Evolutionary conservation across 2,329 filamentous ascomycete genomes (phyloP), one percentile per base, ranked within the genome.

Genomic region (Hymenoscyphus albidus): DNA sequence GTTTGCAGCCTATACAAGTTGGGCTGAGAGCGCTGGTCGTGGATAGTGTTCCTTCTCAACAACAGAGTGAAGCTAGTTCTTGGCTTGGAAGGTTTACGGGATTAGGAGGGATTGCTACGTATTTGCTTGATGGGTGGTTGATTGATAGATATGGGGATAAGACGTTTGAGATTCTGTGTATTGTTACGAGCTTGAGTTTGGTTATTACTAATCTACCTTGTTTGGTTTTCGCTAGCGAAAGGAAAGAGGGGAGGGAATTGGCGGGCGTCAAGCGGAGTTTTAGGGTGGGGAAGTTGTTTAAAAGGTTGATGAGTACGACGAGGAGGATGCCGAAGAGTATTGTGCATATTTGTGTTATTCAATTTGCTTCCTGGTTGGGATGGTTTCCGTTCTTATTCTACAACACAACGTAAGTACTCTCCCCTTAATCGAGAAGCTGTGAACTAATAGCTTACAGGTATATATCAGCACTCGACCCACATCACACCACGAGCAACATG

Each of bases 321-420:
- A 59, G 61, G 27, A 38, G 32, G 31, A 63, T 65, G 61, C 66
- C 64, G 22, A 27, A 18, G 4, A 63, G 58, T 42, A 60, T 67
- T 13, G 39, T 16, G 61, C 62, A 64, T 57, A 69, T 73, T 9
- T 73, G 68, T 63, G 62, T 63, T n/a, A 63, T 72, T 27, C 71
- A 73, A 57, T 70, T 73, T 39, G 65, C 67, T 56, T 67, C 74
- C 9, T 75, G 73, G 72, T 68, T 75, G 57, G 74, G 70, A 7
- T 77, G 75, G 75, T 77, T 76, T 66, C 70, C 71, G 3, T 76
- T 75, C 60, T 64, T 76, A 9, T 76, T 72, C 57, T 77, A 77
- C 62, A 71, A 67, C 60, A 73, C 74, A 22, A 74, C 63, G 61
- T 74, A 44, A 59, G 64, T 66, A 32, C 31, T 27, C 55, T 22